phyloP scores from a whole-genome alignment of 257 asterid genomes.

The Ajuga chamaepitys region DNA sequence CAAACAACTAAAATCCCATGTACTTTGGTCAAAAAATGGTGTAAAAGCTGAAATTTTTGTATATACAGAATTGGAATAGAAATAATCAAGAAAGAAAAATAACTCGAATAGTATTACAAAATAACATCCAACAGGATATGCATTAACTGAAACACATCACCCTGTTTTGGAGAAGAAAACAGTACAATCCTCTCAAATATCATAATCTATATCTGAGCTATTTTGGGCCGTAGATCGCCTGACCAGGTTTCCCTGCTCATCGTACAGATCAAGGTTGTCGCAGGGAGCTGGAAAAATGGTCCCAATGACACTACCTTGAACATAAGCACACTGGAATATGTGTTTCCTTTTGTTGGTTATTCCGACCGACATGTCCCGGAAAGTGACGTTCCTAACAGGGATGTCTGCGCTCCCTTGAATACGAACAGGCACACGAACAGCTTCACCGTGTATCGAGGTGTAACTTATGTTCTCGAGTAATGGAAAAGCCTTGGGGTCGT shows the following conservation, averaged over 20 bases:
- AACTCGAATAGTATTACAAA: background rate
- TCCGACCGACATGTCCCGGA: constrained; percentile 75
- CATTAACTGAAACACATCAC: constrained; percentile 6
- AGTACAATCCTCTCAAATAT: constrained; percentile 32
- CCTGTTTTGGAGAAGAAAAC: background rate
- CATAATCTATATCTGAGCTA: constrained; percentile 79
- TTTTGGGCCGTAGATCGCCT: constrained; percentile 47
- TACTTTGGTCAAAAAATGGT: background rate
- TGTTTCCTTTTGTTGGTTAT: constrained; percentile 70
- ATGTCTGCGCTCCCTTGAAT: constrained; percentile 75
- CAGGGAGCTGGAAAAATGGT: constrained; percentile 81
- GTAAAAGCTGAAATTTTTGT: background rate
- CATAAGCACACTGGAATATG: constrained; percentile 76
- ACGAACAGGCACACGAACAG: constrained; percentile 92
- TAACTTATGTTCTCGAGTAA: constrained; percentile 63
- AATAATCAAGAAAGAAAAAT: background rate
- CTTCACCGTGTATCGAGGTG: constrained; percentile 65
- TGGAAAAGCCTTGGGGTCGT: constrained; percentile 76
- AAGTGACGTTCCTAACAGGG: constrained; percentile 50
- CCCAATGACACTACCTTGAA: constrained; percentile 78
- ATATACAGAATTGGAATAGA: constrained; percentile 12
- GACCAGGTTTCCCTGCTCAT: constrained; percentile 59
- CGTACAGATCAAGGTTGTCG: constrained; percentile 71
- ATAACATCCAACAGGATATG: background rate
- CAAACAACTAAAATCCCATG: no score